Conservation (phyloP, 495 filamentous ascomycete genomes). For the Lasiosphaeris hirsuta region DNA sequence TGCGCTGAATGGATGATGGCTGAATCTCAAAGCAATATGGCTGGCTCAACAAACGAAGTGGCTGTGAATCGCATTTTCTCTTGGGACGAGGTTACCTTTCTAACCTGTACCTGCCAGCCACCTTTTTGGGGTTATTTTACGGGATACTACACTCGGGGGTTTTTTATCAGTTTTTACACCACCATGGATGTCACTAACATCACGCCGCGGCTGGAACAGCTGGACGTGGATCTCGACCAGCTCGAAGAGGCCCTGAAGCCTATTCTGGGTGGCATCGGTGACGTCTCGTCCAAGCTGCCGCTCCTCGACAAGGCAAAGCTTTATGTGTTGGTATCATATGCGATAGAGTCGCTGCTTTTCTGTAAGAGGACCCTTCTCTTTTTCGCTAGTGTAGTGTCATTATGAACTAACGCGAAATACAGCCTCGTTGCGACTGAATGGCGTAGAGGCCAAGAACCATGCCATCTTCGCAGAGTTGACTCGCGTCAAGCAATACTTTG, state of each 20-base stretch:
- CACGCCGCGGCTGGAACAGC: conserved; percentile 58
- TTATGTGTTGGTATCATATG: conserved; percentile 76
- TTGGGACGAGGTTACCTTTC: no score
- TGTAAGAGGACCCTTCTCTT: conserved; percentile 48
- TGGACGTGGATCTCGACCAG: conserved; percentile 73
- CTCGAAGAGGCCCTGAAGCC: conserved; percentile 71
- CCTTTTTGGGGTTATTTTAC: no score
- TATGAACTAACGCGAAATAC: conserved; percentile 26
- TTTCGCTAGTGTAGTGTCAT: background rate
- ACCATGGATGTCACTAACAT: conserved; percentile 45
- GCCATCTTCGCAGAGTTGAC: conserved; percentile 79
- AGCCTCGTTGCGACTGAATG: conserved; percentile 80
- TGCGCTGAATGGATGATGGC: no score
- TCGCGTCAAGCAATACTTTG: conserved; percentile 83
- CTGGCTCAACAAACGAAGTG: no score
- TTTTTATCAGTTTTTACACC: no score
- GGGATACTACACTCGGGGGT: no score
- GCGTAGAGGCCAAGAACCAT: conserved; percentile 75
- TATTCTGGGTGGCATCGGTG: conserved; percentile 58
- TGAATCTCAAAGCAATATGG: no score
- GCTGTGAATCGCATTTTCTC: no score
- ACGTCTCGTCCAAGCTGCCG: conserved; percentile 72
- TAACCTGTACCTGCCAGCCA: no score
- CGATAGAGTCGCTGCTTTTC: conserved; percentile 88
- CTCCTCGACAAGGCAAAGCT: conserved; percentile 92